These are phyloP conservation scores for Gracilaria gracilis DNA, from an alignment of 23 red algal genomes.

Conservation along the genomic window DNA sequence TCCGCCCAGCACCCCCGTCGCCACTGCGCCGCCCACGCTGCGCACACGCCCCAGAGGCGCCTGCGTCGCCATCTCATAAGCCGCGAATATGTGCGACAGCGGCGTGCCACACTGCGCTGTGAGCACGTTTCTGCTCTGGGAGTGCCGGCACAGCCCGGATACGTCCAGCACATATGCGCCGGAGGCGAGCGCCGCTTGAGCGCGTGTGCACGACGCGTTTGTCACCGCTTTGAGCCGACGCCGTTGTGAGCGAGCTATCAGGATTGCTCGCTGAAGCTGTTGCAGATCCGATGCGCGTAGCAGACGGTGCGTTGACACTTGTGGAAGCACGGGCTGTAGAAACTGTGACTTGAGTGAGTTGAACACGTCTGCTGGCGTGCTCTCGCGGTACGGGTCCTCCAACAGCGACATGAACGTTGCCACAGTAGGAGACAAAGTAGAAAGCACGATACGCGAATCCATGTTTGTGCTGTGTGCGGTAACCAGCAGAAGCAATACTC, in stretches of 20 bases:
- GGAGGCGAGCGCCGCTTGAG: slow-evolving; percentile 12
- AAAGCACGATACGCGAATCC: slow-evolving; percentile 33
- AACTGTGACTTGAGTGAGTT: slow-evolving; percentile 19
- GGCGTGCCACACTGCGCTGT: slow-evolving; percentile 24
- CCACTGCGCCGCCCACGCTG: slow-evolving; percentile 44
- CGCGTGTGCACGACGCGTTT: not conserved
- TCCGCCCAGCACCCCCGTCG: slow-evolving; percentile 16
- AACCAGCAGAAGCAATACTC: not conserved
- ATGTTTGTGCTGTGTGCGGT: not conserved
- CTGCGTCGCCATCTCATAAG: slow-evolving; percentile 5
- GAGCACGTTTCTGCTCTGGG: slow-evolving; percentile 8
- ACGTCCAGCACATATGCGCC: slow-evolving; percentile 41
- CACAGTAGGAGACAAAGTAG: slow-evolving; percentile 11
- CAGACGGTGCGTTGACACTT: not conserved
- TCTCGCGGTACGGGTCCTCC: slow-evolving; percentile 1
- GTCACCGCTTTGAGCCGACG: slow-evolving; percentile 40
- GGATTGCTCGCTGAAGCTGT: slow-evolving; percentile 52
- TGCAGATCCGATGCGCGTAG: not conserved
- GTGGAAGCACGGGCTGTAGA: not conserved
- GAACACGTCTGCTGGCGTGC: slow-evolving; percentile 9
- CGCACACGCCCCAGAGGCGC: slow-evolving; percentile 4
- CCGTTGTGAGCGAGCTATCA: slow-evolving; percentile 32
- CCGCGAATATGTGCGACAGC: not conserved
- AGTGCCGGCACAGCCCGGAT: not conserved
- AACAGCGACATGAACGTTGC: slow-evolving; percentile 17